Evolutionary conservation across 495 filamentous ascomycete genomes (phyloP).

Genomic region (Neurospora intermedia): DNA sequence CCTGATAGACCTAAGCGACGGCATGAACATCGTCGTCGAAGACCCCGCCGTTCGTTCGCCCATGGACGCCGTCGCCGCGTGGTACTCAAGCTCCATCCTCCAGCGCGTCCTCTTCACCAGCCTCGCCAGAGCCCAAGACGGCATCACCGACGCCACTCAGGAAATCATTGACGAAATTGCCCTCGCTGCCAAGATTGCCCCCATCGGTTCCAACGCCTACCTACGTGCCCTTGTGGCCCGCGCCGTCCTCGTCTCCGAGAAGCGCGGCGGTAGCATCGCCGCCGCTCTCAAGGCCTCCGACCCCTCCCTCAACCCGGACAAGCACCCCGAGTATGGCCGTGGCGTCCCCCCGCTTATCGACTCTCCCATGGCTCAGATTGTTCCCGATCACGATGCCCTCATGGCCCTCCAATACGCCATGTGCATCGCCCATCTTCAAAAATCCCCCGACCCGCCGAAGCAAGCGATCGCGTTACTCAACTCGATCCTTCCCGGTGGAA

Average conservation of each 20-base stretch:
- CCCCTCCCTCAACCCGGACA: constrained; percentile 35
- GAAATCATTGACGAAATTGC: constrained; percentile 45
- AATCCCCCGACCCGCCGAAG: constrained; percentile 28
- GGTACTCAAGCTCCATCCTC: constrained; percentile 74
- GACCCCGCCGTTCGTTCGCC: constrained; percentile 80
- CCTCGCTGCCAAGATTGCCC: constrained; percentile 63
- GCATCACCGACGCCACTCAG: constrained; percentile 22
- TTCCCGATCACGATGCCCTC: constrained; percentile 49
- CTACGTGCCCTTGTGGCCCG: constrained; percentile 68
- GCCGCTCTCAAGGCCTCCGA: constrained; percentile 44
- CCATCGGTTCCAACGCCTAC: constrained; percentile 65
- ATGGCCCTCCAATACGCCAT: constrained; percentile 73
- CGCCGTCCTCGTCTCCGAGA: constrained; percentile 44
- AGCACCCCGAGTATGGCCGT: constrained; percentile 15
- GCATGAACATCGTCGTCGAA: constrained; percentile 75
- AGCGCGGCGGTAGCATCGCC: constrained; percentile 43
- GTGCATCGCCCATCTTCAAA: constrained; percentile 59
- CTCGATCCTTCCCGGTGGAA: constrained; percentile 25
- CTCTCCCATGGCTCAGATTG: constrained; percentile 20
- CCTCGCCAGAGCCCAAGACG: constrained; percentile 32
- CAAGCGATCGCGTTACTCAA: constrained; percentile 36
- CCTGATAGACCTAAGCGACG: constrained; percentile 48
- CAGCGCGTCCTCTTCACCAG: constrained; percentile 56
- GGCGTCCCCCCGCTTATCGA: constrained; percentile 19
- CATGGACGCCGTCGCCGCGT: constrained; percentile 80